These are phyloP conservation scores for Candida nitratophila DNA, from an alignment of 805 yeast genomes.

Conservation along the genomic window DNA sequence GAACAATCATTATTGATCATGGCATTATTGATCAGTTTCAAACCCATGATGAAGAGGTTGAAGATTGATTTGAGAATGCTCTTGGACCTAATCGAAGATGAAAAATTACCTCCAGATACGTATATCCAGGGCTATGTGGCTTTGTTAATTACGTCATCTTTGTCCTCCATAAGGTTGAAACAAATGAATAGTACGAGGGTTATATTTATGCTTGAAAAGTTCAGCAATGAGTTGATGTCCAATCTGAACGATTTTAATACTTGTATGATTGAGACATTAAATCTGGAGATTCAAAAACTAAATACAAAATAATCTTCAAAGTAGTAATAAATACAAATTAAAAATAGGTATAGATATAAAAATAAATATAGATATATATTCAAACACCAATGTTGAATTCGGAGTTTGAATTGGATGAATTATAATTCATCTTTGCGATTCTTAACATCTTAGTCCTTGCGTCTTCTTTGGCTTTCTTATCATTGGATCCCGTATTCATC, in stretches of 20 bases:
- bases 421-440: constrained; percentile 64
- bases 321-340: no score
- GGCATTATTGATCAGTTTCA: background rate
- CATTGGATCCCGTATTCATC: constrained; percentile 22
- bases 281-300: background rate
- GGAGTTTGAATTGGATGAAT: constrained; percentile 49
- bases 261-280: background rate
- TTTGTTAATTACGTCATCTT: background rate
- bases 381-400: constrained; percentile 58
- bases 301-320: no score
- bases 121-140: background rate
- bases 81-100: no score
- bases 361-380: background rate
- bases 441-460: constrained; percentile 69
- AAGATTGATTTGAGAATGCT: no score
- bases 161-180: background rate
- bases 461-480: constrained; percentile 50
- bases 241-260: background rate
- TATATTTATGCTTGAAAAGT: background rate
- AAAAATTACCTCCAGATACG: no score
- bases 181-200: no score
- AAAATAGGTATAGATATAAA: background rate
- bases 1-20: background rate
- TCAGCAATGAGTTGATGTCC: background rate
- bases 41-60: background rate